Evolutionary conservation across 768 basidiomycete species (phyloP).

Genomic region (Trametes sanguinea): DNA sequence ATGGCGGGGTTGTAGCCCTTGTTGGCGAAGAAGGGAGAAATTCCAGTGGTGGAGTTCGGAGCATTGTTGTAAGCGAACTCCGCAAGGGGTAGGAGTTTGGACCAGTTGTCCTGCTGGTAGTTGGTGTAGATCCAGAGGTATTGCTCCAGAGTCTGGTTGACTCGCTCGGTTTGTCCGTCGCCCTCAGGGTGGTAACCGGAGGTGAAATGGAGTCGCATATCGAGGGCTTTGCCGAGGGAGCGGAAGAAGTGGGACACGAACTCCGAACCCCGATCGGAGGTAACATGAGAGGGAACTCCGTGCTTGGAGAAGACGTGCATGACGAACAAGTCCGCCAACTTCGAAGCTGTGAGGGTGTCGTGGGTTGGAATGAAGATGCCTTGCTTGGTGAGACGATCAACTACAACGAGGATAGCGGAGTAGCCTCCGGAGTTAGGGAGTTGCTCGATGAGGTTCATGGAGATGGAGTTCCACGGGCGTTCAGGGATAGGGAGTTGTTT

Average conservation of each 20-base stretch:
- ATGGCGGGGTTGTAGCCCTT: conserved; percentile 18
- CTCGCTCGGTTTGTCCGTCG: no score
- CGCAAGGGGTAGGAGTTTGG: neutral
- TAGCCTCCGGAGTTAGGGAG: no score
- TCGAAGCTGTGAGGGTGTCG: conserved; percentile 24
- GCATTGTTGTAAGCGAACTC: no score
- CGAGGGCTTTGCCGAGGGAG: no score
- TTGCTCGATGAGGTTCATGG: no score
- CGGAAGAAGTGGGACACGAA: no score
- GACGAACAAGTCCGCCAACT: conserved; percentile 21
- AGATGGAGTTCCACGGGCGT: neutral
- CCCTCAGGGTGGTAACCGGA: no score
- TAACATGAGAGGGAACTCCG: conserved; percentile 13
- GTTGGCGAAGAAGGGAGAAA: conserved; percentile 9
- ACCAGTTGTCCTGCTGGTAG: neutral
- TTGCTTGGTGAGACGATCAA: neutral
- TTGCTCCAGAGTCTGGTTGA: no score
- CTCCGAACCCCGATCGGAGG: conserved; percentile 17
- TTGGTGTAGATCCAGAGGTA: conserved; percentile 34
- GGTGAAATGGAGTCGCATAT: no score
- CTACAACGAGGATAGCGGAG: no score
- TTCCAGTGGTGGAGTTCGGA: neutral
- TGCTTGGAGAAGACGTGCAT: conserved; percentile 19
- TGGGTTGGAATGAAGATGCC: conserved; percentile 30
- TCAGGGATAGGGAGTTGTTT: neutral